Evolutionary conservation across 495 filamentous ascomycete genomes (phyloP), one percentile per base, ranked within the genome.

Genomic region (Aspergillus avenaceus): DNA sequence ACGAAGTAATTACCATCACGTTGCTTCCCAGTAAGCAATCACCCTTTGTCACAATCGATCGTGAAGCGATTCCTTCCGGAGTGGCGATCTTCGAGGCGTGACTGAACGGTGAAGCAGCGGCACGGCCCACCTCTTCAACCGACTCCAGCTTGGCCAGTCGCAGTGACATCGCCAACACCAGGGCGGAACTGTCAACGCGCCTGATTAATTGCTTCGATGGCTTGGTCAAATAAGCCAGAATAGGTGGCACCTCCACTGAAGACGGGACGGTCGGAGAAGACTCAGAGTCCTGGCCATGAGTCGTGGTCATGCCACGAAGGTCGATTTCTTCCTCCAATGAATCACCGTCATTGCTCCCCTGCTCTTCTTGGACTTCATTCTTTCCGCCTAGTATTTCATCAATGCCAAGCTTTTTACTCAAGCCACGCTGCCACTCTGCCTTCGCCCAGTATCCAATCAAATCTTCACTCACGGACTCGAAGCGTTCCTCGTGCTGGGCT

Each of bases 361-460:
- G 69, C 23, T 72, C 72, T 16, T 63, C 60, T 3, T 58, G 53
- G 13, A 52, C 57, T 37, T 69, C 59, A 12, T 60, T 64, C 7
- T 61, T 47, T 23, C 61, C 52, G 27, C 73, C 65, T 42, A 96
- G 74, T 26, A 93, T 79, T 27, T 86, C 73, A 29, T 75, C 67
- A 21, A 98, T 67, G 2, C 83, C 79, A 6, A 97, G 76, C 67
- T 96, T 97, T 14, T 83, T 78, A 2, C 77, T 80, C 0, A 97
- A 71, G 0, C 89, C 86, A 14, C 80, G 72, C 67, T 97, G 91
- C 95, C 93, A 99, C 31, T 79, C 82, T 0, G 91, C 79, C 63
- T 97, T 97, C 8, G 90, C 90, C 92, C 91, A 96, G 84, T 86
- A 96, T 9, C 92, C 93, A 14, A 99, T 67, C 16, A 97, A 79